Conservation (phyloP, 2,329 filamentous ascomycete species). For the Nemania bipapillata region DNA sequence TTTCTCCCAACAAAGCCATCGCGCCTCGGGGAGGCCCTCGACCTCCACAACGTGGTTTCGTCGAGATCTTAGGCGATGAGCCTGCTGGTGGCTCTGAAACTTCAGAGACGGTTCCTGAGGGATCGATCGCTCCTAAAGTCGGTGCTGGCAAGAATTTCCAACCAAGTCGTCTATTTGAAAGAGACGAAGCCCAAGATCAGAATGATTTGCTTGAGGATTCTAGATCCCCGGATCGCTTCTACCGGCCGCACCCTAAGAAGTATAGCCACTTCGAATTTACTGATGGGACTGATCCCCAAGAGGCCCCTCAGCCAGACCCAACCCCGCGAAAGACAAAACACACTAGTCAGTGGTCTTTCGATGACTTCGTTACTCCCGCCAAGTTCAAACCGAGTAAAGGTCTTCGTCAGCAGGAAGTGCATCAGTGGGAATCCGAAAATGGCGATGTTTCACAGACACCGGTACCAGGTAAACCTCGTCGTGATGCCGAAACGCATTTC, state of each 20-base stretch:
- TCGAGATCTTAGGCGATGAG: slow-evolving; percentile 75
- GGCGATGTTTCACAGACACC: slow-evolving; percentile 68
- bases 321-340: slow-evolving; percentile 69
- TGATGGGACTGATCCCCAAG: slow-evolving; percentile 68
- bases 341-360: slow-evolving; percentile 83
- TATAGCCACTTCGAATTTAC: slow-evolving; percentile 88
- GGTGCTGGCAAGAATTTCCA: slow-evolving; percentile 71
- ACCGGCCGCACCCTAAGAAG: slow-evolving; percentile 78
- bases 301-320: slow-evolving; percentile 58
- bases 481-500: slow-evolving; percentile 84
- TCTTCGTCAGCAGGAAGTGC: slow-evolving; percentile 72
- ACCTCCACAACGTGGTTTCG: slow-evolving; percentile 74
- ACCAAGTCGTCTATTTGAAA: slow-evolving; percentile 72
- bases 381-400: slow-evolving; percentile 73
- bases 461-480: slow-evolving; percentile 74
- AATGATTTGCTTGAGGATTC: slow-evolving; percentile 57
- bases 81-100: slow-evolving; percentile 53
- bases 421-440: slow-evolving; percentile 82
- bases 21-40: slow-evolving; percentile 49
- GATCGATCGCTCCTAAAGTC: slow-evolving; percentile 57
- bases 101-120: slow-evolving; percentile 59
- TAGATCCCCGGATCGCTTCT: slow-evolving; percentile 57
- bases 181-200: slow-evolving; percentile 61
- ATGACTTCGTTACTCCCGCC: slow-evolving; percentile 84
- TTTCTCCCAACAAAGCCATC: slow-evolving; percentile 48